Conservation (phyloP, 1,139 yeast genomes). For the Fermentozyma sake region DNA sequence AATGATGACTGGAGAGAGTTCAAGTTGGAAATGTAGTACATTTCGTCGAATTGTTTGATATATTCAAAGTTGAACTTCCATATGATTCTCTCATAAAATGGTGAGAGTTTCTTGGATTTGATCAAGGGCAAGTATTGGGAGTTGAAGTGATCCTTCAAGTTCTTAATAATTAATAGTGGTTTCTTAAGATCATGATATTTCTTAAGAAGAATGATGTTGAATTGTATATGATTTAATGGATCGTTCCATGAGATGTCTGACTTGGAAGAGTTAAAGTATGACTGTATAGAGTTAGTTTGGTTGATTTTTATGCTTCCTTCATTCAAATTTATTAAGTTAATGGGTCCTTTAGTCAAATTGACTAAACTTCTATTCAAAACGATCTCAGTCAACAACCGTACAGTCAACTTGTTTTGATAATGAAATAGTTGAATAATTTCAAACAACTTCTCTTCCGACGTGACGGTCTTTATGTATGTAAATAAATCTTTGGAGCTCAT, state of each 20-base stretch:
- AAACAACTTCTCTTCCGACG: constrained; percentile 21
- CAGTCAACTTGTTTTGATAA: constrained; percentile 23
- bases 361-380: constrained; percentile 25
- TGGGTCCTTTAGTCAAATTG: constrained; percentile 21
- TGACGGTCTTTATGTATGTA: constrained; percentile 18
- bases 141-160: constrained; percentile 26
- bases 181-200: constrained; percentile 31
- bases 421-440: constrained; percentile 24
- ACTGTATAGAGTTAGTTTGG: background rate
- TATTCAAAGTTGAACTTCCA: constrained; percentile 43
- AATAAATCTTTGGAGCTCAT: constrained; percentile 18
- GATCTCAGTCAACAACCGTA: constrained; percentile 23
- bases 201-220: constrained; percentile 30
- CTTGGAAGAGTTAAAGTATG: too few species aligned
- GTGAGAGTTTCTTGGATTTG: constrained; percentile 18
- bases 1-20: constrained; percentile 25
- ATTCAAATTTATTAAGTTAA: constrained; percentile 8
- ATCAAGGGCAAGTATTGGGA: constrained; percentile 25
- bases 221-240: constrained; percentile 14
- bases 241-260: constrained; percentile 12
- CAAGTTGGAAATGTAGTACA: constrained; percentile 20
- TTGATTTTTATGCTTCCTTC: background rate
- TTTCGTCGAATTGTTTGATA: constrained; percentile 21
- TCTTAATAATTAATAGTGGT: constrained; percentile 29
- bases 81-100: constrained; percentile 39